phyloP scores from a whole-genome alignment of 1,284 basidiomycete genomes.

The Fomitiporia mediterranea region DNA sequence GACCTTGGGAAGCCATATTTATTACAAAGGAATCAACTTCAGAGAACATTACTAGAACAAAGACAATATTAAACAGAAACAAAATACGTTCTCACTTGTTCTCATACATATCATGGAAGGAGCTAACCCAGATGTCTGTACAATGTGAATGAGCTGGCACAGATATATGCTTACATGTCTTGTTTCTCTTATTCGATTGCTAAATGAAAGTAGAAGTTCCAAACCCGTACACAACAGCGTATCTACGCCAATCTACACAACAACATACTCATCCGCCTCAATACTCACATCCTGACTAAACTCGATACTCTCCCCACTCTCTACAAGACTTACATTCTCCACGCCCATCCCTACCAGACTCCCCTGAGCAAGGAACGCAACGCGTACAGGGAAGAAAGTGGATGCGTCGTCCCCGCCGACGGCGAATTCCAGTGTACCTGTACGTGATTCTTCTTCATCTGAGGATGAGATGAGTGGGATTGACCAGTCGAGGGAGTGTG shows the following conservation, averaged over 20 bases:
- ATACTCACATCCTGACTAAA: conserved; percentile 79
- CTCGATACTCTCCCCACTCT: conserved; percentile 52
- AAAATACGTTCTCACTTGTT: too few species aligned
- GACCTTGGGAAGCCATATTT: too few species aligned
- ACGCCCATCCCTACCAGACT: conserved; percentile 72
- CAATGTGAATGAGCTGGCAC: too few species aligned
- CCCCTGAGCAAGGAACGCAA: conserved; percentile 77
- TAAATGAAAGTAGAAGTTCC: too few species aligned
- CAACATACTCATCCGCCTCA: conserved; percentile 65
- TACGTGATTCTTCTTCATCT: conserved; percentile 40
- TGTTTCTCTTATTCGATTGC: too few species aligned
- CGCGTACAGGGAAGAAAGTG: conserved; percentile 89
- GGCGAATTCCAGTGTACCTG: conserved; percentile 84
- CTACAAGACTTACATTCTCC: conserved; percentile 51
- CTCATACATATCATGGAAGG: too few species aligned
- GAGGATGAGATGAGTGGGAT: conserved; percentile 46
- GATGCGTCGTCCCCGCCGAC: conserved; percentile 80
- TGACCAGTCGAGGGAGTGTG: conserved; percentile 82
- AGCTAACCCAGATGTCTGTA: too few species aligned
- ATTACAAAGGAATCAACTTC: too few species aligned
- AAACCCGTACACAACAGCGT: too few species aligned
- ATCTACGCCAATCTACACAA: conserved; percentile 44
- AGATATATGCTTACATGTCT: too few species aligned
- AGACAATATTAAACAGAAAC: too few species aligned
- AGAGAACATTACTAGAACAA: too few species aligned